Base-by-base conservation (phyloP, 2,329 filamentous ascomycete species). In the Paecilomyces sp. region DNA sequence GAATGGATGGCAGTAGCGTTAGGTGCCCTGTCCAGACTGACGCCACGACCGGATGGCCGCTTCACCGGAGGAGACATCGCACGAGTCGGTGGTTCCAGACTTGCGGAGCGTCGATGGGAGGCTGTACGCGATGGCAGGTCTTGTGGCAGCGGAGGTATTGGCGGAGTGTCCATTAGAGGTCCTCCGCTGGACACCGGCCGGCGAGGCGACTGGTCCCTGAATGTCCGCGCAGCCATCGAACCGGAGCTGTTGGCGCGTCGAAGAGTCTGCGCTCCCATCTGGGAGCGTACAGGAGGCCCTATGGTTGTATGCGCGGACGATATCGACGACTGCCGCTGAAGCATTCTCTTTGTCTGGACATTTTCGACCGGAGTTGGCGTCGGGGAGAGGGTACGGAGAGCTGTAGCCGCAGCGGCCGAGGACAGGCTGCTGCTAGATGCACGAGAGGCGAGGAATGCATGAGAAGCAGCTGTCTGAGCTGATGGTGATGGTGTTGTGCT, bases 181-280 rank as follows among this genome's bases (percentile, higher is more conserved):
- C 74, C 70, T 58, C 80, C 80, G 70, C 74, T 75, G 72, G 80
- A 73, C 52, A 70, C 67, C 31, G 74, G 70, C 36, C 75, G 74
- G 58, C 67, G 69, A 62, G 82, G 90, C 3, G 88, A 95, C 3
- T 87, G 86, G 12, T 88, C 89, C 65, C 92, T 86, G 74, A 97
- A 96, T 0, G 91, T 92, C 60, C 93, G 85, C 72, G 93, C 90
- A 31, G 85, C 88, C 92, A 97, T 96, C 56, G 92, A 96, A 24
- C 86, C 83, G 30, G 84, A 84, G 75, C 92, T 95, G 58, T 81
- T 83, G 41, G 83, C 81, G 68, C 90, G 81, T 62, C 87, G 82
- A 62, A 92, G 77, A 57, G 79, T 71, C 63, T 71, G 71, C 66
- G 64, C 18, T 18, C 41, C 51, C 51, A 25, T 53, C 15, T 53